phyloP scores from a whole-genome alignment of 371 early-diverging fungal genomes.

The Mucor velutinosus region DNA sequence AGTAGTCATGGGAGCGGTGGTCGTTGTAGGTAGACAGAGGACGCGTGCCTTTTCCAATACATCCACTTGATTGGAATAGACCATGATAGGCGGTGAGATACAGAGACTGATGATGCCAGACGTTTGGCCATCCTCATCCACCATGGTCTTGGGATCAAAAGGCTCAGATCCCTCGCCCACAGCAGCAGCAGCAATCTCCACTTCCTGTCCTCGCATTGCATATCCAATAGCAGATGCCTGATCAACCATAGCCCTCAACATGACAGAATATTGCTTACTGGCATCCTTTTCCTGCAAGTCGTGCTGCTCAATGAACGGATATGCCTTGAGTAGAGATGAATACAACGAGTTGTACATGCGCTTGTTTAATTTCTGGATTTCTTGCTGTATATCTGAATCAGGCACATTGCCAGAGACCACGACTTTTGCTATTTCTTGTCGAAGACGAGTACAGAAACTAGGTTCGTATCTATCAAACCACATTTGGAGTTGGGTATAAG shows the following conservation, averaged over 20 bases:
- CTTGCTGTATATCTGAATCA: constrained; percentile 26
- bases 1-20: background rate
- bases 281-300: constrained; percentile 35
- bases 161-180: constrained; percentile 42
- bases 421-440: constrained; percentile 45
- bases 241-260: constrained; percentile 37
- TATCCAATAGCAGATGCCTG: constrained; percentile 41
- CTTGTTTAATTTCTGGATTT: constrained; percentile 33
- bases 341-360: constrained; percentile 43
- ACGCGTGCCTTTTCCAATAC: constrained; percentile 43
- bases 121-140: constrained; percentile 37
- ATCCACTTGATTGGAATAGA: constrained; percentile 22
- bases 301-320: constrained; percentile 43
- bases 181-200: constrained; percentile 49
- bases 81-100: constrained; percentile 42
- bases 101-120: constrained; percentile 42
- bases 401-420: constrained; percentile 31
- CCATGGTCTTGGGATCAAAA: constrained; percentile 41
- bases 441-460: constrained; percentile 36
- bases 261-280: constrained; percentile 34
- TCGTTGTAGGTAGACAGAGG: constrained; percentile 22
- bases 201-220: constrained; percentile 50
- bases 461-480: constrained; percentile 33
- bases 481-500: constrained; percentile 27
- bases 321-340: constrained; percentile 43